A percentile compares a stretch with the other conserved stretches of the same genome.
Conservation (phyloP, 305 asterid genomes). For the Plantago coronopus region DNA sequence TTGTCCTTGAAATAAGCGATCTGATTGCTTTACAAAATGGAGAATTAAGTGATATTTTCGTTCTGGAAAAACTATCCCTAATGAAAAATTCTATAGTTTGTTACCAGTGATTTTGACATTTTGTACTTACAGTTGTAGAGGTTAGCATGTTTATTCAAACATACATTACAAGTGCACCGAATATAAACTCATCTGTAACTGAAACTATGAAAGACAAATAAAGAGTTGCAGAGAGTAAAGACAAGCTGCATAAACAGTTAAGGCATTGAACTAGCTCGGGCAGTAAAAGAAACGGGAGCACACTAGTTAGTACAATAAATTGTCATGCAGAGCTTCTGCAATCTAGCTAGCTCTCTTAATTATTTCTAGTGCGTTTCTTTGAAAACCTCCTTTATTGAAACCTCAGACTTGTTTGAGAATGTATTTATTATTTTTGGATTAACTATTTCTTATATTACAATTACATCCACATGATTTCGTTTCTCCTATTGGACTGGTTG, state of each 20-base stretch:
- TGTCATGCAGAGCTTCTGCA: not conserved
- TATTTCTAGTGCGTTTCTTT: not conserved
- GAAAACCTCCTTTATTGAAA: not conserved
- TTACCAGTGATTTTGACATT: not conserved
- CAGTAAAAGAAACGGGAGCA: not conserved
- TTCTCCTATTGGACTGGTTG: not conserved
- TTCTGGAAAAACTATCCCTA: not conserved
- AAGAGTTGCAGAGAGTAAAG: not conserved
- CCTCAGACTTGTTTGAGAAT: not conserved
- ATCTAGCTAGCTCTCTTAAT: not conserved
- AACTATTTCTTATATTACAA: not conserved
- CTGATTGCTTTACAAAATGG: too few species aligned
- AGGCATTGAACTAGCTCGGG: not conserved
- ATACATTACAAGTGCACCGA: not conserved
- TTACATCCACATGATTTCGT: not conserved
- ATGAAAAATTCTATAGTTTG: not conserved
- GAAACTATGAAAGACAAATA: not conserved
- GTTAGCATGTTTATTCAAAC: not conserved
- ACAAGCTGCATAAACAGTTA: not conserved
- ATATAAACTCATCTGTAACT: not conserved
- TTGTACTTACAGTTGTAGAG: not conserved
- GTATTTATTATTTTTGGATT: too few species aligned
- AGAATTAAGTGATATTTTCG: too few species aligned
- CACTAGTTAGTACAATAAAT: not conserved
- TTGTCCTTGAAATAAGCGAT: not conserved